A percentile compares a stretch with the other conserved stretches of the same genome.
Conservation (phyloP, 371 early-diverging fungal genomes). For the Syncephalastrum contaminatum region DNA sequence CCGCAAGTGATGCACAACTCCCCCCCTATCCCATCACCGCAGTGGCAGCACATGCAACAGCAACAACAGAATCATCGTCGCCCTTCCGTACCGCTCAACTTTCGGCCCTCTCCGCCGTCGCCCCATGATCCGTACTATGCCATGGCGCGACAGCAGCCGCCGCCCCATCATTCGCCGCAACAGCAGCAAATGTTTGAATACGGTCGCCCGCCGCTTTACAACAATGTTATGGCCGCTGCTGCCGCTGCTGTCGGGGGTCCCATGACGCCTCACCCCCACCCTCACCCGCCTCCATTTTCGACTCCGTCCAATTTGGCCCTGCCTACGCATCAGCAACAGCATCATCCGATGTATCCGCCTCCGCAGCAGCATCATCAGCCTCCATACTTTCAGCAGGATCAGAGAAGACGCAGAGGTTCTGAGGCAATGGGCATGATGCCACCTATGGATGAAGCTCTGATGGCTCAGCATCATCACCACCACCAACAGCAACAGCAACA, state of each 20-base stretch:
- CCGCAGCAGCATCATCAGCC: background rate
- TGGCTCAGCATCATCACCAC: slow-evolving; percentile 1
- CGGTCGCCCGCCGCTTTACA: background rate
- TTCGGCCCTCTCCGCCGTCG: no score
- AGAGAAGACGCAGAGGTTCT: no score
- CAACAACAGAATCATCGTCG: slow-evolving; percentile 6
- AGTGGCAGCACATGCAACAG: slow-evolving; percentile 4
- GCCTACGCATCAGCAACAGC: background rate
- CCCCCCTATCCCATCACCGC: slow-evolving; percentile 4
- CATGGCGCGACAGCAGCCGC: slow-evolving; percentile 2
- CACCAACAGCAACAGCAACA: slow-evolving; percentile 17
- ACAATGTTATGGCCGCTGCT: background rate
- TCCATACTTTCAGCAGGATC: background rate
- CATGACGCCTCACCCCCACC: slow-evolving; percentile 1
- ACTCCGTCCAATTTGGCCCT: no score
- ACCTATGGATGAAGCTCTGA: background rate
- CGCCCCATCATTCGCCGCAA: slow-evolving; percentile 4
- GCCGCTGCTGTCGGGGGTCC: slow-evolving; percentile 1
- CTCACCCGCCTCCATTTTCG: no score
- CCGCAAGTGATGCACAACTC: slow-evolving; percentile 1
- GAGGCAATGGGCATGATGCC: no score
- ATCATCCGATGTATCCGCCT: slow-evolving; percentile 14
- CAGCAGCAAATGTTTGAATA: slow-evolving; percentile 6
- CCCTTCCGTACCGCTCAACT: slow-evolving; percentile 2
- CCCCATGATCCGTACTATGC: background rate